These are phyloP conservation scores for Cyclocybe cylindracea DNA, from an alignment of 768 basidiomycete species.

Conservation along the genomic window DNA sequence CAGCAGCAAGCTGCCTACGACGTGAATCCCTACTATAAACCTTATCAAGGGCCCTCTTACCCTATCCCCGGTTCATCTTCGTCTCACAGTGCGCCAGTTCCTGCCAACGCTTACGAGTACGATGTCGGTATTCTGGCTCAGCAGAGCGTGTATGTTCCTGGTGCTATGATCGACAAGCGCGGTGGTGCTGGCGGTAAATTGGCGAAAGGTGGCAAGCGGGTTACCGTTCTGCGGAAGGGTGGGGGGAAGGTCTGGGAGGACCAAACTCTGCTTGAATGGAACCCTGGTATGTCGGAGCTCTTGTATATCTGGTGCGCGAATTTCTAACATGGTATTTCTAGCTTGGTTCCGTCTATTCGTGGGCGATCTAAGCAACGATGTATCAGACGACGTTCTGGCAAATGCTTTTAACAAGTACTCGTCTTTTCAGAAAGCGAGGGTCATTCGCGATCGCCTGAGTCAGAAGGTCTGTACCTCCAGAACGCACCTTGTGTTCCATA, in stretches of 20 bases:
- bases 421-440: slow-evolving; percentile 93
- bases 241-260: slow-evolving; percentile 99
- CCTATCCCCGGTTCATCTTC: slow-evolving; percentile 63
- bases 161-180: slow-evolving; percentile 86
- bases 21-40: slow-evolving; percentile 81
- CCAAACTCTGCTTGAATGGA: slow-evolving; percentile 96
- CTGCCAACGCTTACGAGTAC: slow-evolving; percentile 90
- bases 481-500: background rate
- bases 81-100: slow-evolving; percentile 76
- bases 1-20: slow-evolving; percentile 57
- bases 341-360: slow-evolving; percentile 98
- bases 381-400: slow-evolving; percentile 91
- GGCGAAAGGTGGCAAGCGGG: slow-evolving; percentile 88
- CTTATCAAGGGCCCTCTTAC: slow-evolving; percentile 75
- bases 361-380: slow-evolving; percentile 97
- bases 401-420: slow-evolving; percentile 93
- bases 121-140: slow-evolving; percentile 90
- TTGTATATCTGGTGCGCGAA: background rate
- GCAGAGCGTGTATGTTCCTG: slow-evolving; percentile 90
- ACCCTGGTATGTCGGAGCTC: slow-evolving; percentile 72
- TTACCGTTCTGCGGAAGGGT: slow-evolving; percentile 93
- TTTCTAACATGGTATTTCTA: slow-evolving; percentile 29
- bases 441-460: slow-evolving; percentile 92
- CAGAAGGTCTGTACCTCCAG: slow-evolving; percentile 63
- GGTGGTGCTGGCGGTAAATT: slow-evolving; percentile 85